Evolutionary conservation across 257 asterid genomes (phyloP), one percentile per base, ranked within the genome.

Genomic region (Anisodus tanguticus): DNA sequence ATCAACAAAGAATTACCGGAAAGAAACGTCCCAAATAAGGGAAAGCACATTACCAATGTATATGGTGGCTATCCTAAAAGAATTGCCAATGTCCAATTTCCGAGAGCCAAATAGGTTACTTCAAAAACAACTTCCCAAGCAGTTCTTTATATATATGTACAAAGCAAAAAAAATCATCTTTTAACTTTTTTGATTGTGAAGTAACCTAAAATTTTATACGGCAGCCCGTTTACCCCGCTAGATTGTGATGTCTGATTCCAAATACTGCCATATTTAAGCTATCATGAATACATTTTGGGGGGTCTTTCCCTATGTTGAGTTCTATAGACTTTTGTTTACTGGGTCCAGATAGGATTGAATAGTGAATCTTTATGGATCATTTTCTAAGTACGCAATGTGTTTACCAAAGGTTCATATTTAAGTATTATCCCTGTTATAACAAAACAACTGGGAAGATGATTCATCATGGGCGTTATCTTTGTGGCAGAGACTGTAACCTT

Each of bases 11-110:
- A 66, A 31, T 35, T 31, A 3, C 72, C 47, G 35, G 72, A 66
- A 66, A 12, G 72, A 19, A 66, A 31, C 9, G 72, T 66, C 72
- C 72, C 71, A 22, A n/a, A 22, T 63, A 63, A 63, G 69, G 69
- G 16, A 63, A 63, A 19, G 15, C 39, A n/a, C 69, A 63, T 63
- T 22, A 60, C 35, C 35, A 63, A 22, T 22, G 69, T 8, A 31
- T 11, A 31, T 8, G 43, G 43, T 64, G 71, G 1, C 79, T 71
- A 31, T 45, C 69, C 58, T 43, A 45, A n/a, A 71, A 71, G 39
- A 9, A 43, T 45, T 49, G 8, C 2, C 39, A 45, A n/a, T 9
- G n/a, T 71, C 45, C 57, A n/a, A 71, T n/a, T 45, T 71, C 37
- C 4, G 9, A 10, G 57, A 71, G 79, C 15, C 58, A 71, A 71